These are phyloP conservation scores for Oryza meridionalis DNA, from an alignment of 176 grass and related monocot genomes.

Conservation along the genomic window DNA sequence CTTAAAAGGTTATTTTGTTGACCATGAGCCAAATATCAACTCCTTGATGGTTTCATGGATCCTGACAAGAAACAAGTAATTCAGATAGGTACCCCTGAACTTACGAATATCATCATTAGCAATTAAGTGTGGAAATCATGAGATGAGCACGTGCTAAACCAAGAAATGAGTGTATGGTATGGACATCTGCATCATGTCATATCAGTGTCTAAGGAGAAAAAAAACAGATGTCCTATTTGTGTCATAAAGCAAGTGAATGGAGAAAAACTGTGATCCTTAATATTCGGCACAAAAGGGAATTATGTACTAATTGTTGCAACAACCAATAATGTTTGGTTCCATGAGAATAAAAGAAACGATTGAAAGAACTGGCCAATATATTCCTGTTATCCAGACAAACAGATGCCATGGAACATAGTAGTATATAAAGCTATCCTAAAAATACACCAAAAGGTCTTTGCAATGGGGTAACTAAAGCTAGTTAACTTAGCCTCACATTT, in stretches of 20 bases:
- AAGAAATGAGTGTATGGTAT: neutral
- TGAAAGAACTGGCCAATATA: neutral
- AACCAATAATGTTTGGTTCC: neutral
- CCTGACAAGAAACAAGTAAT: neutral
- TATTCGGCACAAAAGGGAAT: neutral
- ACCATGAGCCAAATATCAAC: conserved; percentile 12
- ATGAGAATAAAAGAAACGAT: conserved; percentile 22
- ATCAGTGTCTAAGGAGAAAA: neutral
- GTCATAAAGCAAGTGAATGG: conserved; percentile 2
- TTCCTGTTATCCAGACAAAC: too few species aligned
- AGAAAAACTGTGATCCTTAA: neutral
- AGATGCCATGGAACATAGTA: neutral
- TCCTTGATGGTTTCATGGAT: neutral
- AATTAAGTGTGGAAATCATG: neutral
- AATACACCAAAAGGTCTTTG: neutral
- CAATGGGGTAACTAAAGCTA: neutral
- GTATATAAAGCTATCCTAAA: neutral
- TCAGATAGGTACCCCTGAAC: neutral
- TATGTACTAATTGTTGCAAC: neutral
- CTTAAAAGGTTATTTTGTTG: neutral
- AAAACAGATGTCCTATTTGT: neutral
- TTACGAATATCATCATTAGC: neutral
- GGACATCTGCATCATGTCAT: neutral
- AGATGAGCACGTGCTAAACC: neutral
- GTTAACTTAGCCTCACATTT: neutral